These are phyloP conservation scores for Trichophyton benhamiae DNA, from an alignment of 2,329 filamentous ascomycete genomes.

Conservation along the genomic window DNA sequence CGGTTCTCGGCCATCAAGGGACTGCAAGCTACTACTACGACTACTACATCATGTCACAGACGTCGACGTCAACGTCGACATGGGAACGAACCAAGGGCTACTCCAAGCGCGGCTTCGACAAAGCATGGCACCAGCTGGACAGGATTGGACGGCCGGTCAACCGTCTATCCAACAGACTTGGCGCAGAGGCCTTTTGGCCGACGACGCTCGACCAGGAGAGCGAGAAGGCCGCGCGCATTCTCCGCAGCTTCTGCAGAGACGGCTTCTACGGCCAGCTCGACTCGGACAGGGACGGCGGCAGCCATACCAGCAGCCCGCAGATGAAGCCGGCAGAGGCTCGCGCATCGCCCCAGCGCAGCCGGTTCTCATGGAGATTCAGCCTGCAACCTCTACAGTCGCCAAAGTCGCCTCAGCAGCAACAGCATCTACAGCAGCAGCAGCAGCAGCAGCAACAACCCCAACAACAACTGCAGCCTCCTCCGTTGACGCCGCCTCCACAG, in stretches of 20 bases:
- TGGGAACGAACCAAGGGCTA: constrained; percentile 41
- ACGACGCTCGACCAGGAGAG: constrained; percentile 76
- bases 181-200: constrained; percentile 74
- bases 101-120: constrained; percentile 59
- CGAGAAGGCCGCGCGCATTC: constrained; percentile 79
- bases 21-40: too few species aligned
- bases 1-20: neutral
- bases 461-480: constrained; percentile 9
- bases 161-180: constrained; percentile 66
- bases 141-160: constrained; percentile 68
- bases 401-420: neutral
- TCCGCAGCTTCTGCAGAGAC: constrained; percentile 81
- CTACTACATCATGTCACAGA: constrained; percentile 3
- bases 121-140: constrained; percentile 54
- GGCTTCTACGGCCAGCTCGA: constrained; percentile 53
- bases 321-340: constrained; percentile 21
- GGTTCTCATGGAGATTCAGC: neutral
- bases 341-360: constrained; percentile 13
- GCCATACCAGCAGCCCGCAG: constrained; percentile 15
- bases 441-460: neutral
- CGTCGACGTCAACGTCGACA: constrained; percentile 31
- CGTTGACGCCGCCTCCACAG: too few species aligned
- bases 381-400: constrained; percentile 10
- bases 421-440: constrained; percentile 9
- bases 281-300: constrained; percentile 33